These are phyloP conservation scores for Xylaria arbuscula DNA, from an alignment of 2,329 filamentous ascomycete species.

Conservation along the genomic window DNA sequence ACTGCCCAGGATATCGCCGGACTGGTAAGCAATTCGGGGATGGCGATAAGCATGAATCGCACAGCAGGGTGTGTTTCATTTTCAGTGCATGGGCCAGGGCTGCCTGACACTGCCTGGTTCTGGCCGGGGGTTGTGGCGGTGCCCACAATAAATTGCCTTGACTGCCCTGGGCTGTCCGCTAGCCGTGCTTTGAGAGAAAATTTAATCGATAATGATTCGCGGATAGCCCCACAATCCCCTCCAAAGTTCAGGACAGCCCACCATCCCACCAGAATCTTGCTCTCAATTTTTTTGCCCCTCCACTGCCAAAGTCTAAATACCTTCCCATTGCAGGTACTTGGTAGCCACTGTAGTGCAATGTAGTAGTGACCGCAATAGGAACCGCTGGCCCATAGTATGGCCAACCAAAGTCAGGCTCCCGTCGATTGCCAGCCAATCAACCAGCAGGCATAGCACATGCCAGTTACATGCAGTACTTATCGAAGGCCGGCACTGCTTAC, in stretches of 20 bases:
- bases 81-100: neutral
- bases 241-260: conserved; percentile 19
- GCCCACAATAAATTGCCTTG: conserved; percentile 15
- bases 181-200: neutral
- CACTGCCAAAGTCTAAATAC: conserved; percentile 11
- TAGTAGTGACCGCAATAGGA: neutral
- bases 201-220: conserved; percentile 28
- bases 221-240: conserved; percentile 14
- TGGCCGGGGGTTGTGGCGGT: conserved; percentile 1
- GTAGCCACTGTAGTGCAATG: neutral
- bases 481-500: neutral
- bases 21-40: conserved; percentile 2
- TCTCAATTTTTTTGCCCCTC: conserved; percentile 32
- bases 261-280: conserved; percentile 33
- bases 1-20: neutral
- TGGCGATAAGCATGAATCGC: conserved; percentile 16
- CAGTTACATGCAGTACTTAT: neutral
- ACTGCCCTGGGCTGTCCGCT: neutral
- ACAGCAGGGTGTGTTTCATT: neutral
- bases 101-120: neutral
- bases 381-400: neutral
- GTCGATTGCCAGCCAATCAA: conserved; percentile 26
- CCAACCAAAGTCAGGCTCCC: conserved; percentile 10
- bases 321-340: neutral
- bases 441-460: conserved; percentile 12